These are phyloP conservation scores for Plasmodium cynomolgi DNA, from an alignment of 169 alveolate genomes.

Conservation along the genomic window DNA sequence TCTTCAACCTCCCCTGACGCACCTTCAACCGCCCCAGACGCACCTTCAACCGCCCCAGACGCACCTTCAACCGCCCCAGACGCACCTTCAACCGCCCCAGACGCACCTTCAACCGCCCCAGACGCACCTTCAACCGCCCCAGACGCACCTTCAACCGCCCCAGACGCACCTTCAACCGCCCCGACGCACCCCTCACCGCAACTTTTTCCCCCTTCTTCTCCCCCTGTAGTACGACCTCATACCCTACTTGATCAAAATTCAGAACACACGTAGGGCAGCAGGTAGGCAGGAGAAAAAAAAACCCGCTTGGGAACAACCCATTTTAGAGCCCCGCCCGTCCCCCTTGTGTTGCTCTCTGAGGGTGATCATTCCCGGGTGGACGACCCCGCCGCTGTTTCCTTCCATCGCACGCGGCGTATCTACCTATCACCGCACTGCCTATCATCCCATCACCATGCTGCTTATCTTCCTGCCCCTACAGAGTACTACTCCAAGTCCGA, in stretches of 20 bases:
- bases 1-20: neutral
- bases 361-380: neutral
- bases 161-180: neutral
- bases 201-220: neutral
- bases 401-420: too few relatives aligned
- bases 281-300: neutral
- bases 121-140: neutral
- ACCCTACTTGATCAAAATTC: conserved; percentile 59
- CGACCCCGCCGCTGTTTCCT: neutral
- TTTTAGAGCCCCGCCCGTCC: neutral
- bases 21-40: neutral
- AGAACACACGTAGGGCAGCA: conserved; percentile 30
- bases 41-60: neutral
- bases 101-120: neutral
- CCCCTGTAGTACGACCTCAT: conserved; percentile 35
- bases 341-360: neutral
- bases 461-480: too few relatives aligned
- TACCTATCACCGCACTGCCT: too few relatives aligned
- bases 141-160: neutral
- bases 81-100: neutral
- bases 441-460: neutral
- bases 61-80: neutral
- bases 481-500: conserved; percentile 26
- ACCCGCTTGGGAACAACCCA: neutral
- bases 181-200: neutral